phyloP scores from a whole-genome alignment of 2,329 filamentous ascomycete genomes.

The Fusarium palustre region DNA sequence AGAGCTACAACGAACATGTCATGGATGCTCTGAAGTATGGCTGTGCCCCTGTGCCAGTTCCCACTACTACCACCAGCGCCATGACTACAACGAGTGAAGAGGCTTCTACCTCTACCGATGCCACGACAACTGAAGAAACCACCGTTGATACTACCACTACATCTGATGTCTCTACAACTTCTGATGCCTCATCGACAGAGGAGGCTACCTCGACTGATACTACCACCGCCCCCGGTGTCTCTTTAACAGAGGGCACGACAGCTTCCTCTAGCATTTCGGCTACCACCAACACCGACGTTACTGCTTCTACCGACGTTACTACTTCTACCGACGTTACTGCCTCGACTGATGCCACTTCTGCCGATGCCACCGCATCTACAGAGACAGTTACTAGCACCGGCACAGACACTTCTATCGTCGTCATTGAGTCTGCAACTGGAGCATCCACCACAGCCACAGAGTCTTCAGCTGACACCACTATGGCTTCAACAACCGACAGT shows the following conservation, averaged over 20 bases:
- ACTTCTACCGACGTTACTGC: slow-evolving; percentile 7
- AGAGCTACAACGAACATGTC: slow-evolving; percentile 54
- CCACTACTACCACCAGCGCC: slow-evolving; percentile 33
- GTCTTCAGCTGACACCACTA: slow-evolving; percentile 1
- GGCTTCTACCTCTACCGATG: slow-evolving; percentile 19
- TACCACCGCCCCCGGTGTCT: slow-evolving; percentile 11
- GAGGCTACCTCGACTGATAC: slow-evolving; percentile 6
- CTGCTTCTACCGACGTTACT: background rate
- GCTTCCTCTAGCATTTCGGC: slow-evolving; percentile 7
- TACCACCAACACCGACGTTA: slow-evolving; percentile 3
- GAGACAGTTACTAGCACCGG: slow-evolving; percentile 37
- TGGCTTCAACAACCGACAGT: slow-evolving; percentile 1
- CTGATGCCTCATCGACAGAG: slow-evolving; percentile 1
- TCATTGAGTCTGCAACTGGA: background rate
- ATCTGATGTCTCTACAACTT: slow-evolving; percentile 14
- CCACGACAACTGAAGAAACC: slow-evolving; percentile 17
- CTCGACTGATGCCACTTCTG: slow-evolving; percentile 4
- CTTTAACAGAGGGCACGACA: slow-evolving; percentile 18
- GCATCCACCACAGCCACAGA: slow-evolving; percentile 7
- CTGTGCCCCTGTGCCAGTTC: slow-evolving; percentile 48
- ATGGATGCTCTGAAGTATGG: slow-evolving; percentile 54
- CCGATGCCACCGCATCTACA: background rate
- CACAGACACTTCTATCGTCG: slow-evolving; percentile 28
- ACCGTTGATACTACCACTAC: slow-evolving; percentile 26
- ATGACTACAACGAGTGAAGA: slow-evolving; percentile 21